Percentiles rank a stretch among this genome's conserved stretches.
These are phyloP conservation scores for Candida krabiensis DNA, from an alignment of 805 yeast genomes.

Conservation along the genomic window DNA sequence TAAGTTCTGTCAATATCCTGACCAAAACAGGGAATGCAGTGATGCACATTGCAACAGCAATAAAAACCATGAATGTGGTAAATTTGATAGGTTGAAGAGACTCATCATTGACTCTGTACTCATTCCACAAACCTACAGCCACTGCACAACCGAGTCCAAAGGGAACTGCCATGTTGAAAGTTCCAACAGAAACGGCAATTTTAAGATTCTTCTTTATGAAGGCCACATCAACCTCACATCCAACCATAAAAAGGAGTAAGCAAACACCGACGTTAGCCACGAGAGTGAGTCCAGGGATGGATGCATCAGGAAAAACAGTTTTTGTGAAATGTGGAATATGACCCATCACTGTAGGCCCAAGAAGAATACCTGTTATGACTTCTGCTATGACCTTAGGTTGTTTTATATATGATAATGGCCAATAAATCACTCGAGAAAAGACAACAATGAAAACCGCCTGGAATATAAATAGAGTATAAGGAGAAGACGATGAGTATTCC, in stretches of 20 bases:
- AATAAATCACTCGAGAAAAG: conserved; percentile 58
- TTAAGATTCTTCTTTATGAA: conserved; percentile 60
- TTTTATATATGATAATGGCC: conserved; percentile 57
- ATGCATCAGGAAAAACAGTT: conserved; percentile 61
- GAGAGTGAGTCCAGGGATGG: conserved; percentile 63
- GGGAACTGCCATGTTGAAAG: conserved; percentile 73
- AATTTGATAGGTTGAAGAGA: conserved; percentile 46
- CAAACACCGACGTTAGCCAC: conserved; percentile 77
- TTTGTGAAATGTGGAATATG: conserved; percentile 64
- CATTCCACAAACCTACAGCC: conserved; percentile 64
- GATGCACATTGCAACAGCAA: conserved; percentile 80
- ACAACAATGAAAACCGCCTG: conserved; percentile 64
- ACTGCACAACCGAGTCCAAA: conserved; percentile 77
- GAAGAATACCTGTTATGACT: conserved; percentile 70
- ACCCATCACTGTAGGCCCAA: conserved; percentile 78
- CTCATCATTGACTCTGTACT: conserved; percentile 42
- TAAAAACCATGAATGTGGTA: conserved; percentile 75
- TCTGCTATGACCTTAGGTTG: conserved; percentile 85
- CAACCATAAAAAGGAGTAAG: conserved; percentile 71
- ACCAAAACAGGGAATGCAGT: conserved; percentile 87
- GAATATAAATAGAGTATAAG: conserved; percentile 68
- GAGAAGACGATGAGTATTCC: conserved; percentile 54
- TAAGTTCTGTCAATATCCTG: conserved; percentile 71
- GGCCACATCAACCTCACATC: conserved; percentile 72
- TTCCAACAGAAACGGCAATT: conserved; percentile 67